These are phyloP conservation scores for Pseudopediastrum boryanum DNA, from an alignment of 139 green algal genomes.

Conservation along the genomic window DNA sequence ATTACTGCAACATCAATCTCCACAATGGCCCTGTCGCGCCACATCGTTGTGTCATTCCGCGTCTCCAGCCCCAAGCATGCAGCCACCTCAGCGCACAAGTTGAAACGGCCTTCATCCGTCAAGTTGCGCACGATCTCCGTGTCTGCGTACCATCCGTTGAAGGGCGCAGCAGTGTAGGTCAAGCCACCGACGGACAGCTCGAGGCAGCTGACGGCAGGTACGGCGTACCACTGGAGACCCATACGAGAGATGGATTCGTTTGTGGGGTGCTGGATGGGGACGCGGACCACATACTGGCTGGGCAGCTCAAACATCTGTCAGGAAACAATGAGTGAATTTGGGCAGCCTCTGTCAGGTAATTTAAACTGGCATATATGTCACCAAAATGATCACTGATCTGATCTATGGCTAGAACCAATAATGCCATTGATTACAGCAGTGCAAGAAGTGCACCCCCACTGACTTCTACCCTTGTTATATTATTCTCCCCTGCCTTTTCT, in stretches of 20 bases:
- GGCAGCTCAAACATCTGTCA: conserved; percentile 47
- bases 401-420: no score
- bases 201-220: conserved; percentile 48
- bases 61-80: conserved; percentile 41
- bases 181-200: conserved; percentile 55
- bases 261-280: conserved; percentile 44
- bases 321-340: no score
- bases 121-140: conserved; percentile 61
- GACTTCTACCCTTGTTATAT: no score
- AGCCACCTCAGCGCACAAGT: conserved; percentile 47
- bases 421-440: no score
- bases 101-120: conserved; percentile 48
- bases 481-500: no score
- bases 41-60: conserved; percentile 41
- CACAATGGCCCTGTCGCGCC: conserved; percentile 49
- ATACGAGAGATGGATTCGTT: conserved; percentile 38
- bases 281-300: conserved; percentile 34
- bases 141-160: conserved; percentile 59
- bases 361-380: no score
- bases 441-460: no score
- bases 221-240: conserved; percentile 55
- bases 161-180: conserved; percentile 53
- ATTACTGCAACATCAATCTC: conserved; percentile 44
- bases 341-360: no score
- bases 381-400: no score